A percentile compares a stretch with the other conserved stretches of the same genome.
These are phyloP conservation scores for Sorghum bicolor DNA, from an alignment of 176 grass and related monocot species.

Conservation along the genomic window DNA sequence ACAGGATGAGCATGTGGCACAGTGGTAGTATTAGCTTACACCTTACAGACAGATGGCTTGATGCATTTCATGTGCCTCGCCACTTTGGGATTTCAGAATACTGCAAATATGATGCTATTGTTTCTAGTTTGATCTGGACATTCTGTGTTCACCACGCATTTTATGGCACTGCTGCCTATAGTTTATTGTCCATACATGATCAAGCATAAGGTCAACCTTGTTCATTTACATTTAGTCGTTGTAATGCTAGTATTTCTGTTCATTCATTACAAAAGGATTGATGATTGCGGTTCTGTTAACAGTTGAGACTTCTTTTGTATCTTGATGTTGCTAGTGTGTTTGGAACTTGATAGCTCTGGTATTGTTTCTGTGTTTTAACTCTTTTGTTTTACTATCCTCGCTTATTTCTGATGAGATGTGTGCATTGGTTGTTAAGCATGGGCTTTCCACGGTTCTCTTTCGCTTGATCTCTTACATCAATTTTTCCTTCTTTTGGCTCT, in stretches of 20 bases:
- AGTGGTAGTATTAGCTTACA: neutral
- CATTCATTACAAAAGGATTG: neutral
- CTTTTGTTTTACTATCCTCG: neutral
- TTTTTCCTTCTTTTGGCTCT: neutral
- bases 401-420: neutral
- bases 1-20: neutral
- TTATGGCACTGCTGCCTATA: too few relatives aligned
- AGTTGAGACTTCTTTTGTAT: neutral
- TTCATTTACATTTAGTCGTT: neutral
- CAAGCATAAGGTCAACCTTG: neutral
- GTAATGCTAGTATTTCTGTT: neutral
- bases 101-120: neutral
- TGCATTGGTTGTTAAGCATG: neutral
- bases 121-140: neutral
- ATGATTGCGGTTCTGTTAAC: neutral
- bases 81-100: neutral
- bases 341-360: neutral
- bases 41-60: neutral
- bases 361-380: neutral
- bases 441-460: neutral
- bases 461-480: neutral
- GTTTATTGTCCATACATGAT: neutral
- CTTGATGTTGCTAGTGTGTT: neutral
- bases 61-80: neutral
- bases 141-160: neutral